These are phyloP conservation scores for Cucurbitaria berberidis DNA, from an alignment of 2,329 filamentous ascomycete species.

Conservation along the genomic window DNA sequence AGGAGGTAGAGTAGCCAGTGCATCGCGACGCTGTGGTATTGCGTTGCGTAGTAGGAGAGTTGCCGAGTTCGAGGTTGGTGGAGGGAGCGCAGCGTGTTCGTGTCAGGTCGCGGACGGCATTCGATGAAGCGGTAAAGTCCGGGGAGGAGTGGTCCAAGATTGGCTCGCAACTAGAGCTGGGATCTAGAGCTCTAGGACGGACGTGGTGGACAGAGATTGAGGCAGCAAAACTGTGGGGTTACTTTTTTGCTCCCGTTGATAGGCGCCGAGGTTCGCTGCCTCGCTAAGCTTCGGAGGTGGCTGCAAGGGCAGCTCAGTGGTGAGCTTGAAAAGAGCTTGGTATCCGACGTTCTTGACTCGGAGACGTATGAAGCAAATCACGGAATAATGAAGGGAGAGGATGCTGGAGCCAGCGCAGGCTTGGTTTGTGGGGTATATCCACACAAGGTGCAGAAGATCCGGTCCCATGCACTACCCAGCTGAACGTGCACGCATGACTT, in stretches of 20 bases:
- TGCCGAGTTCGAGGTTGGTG: background rate
- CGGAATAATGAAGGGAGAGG: background rate
- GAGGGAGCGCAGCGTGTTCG: background rate
- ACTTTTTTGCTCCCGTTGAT: constrained; percentile 28
- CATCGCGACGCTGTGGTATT: constrained; percentile 29
- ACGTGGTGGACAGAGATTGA: constrained; percentile 3
- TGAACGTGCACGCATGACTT: constrained; percentile 23
- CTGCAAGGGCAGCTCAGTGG: constrained; percentile 4
- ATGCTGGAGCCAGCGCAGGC: background rate
- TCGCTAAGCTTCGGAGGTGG: constrained; percentile 18
- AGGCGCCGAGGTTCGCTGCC: constrained; percentile 26
- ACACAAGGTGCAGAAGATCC: background rate
- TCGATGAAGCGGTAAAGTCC: background rate
- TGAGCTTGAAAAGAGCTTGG: background rate
- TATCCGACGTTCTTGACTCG: background rate
- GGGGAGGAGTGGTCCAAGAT: background rate
- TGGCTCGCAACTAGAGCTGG: background rate
- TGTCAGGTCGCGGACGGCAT: background rate
- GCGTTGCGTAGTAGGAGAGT: background rate
- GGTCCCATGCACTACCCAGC: constrained; percentile 11
- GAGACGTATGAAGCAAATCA: background rate
- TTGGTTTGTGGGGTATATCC: background rate
- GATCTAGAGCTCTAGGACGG: constrained; percentile 1
- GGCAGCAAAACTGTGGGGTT: constrained; percentile 12
- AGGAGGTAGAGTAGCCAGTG: constrained; percentile 41